Evolutionary conservation across 176 grass and related monocot genomes (phyloP).

Genomic region (maize (Zea mays)): DNA sequence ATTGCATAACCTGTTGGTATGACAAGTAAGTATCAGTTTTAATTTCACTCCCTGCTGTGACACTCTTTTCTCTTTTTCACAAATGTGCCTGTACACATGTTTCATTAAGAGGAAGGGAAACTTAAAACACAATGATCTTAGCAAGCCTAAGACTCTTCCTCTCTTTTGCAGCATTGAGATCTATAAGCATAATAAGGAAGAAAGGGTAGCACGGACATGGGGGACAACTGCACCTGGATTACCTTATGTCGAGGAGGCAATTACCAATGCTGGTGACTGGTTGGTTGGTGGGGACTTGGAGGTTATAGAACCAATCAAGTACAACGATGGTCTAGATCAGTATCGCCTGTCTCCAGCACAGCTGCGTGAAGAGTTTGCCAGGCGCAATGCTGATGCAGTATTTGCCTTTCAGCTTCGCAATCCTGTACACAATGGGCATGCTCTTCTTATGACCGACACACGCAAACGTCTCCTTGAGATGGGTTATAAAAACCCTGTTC

Average conservation of each 20-base stretch:
- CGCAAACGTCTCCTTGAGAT: conserved; percentile 77
- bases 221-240: conserved; percentile 80
- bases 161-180: conserved; percentile 85
- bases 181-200: conserved; percentile 99
- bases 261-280: conserved; percentile 90
- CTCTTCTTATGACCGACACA: conserved; percentile 96
- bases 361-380: conserved; percentile 85
- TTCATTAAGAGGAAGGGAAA: neutral
- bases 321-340: conserved; percentile 92
- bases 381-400: conserved; percentile 89
- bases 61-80: conserved; percentile 36
- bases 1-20: conserved; percentile 3
- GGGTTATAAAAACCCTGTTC: conserved; percentile 91
- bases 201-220: conserved; percentile 97
- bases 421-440: conserved; percentile 96
- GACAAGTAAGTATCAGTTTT: neutral
- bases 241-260: conserved; percentile 85
- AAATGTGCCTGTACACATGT: neutral
- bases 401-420: conserved; percentile 99
- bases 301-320: conserved; percentile 95
- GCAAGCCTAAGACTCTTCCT: conserved; percentile 13
- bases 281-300: conserved; percentile 95
- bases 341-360: conserved; percentile 88
- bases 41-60: conserved; percentile 8
- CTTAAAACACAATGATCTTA: neutral